A percentile compares a stretch with the other conserved stretches of the same genome.
These are phyloP conservation scores for Apocynum venetum DNA, from an alignment of 257 asterid genomes.

Conservation along the genomic window DNA sequence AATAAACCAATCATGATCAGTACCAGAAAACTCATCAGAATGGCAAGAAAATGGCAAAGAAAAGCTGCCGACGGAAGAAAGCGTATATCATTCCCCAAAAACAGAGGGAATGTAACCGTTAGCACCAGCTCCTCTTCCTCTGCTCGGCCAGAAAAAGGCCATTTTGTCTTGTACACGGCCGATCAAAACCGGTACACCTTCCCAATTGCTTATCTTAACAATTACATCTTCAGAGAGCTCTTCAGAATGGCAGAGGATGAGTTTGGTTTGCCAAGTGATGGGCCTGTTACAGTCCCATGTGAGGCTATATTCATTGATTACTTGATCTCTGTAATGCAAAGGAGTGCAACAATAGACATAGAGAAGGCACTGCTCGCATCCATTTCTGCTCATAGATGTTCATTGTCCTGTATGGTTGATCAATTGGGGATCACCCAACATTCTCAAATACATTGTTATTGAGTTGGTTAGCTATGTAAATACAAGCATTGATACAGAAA, in stretches of 20 bases:
- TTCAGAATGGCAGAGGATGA: conserved; percentile 15
- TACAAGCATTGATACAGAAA: no score
- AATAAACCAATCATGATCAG: conserved; percentile 12
- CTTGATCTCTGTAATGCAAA: background rate
- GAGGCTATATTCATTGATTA: background rate
- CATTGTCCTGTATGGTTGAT: background rate
- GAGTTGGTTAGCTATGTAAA: no score
- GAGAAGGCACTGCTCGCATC: background rate
- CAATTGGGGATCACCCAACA: background rate
- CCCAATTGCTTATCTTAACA: background rate
- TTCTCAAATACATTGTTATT: no score
- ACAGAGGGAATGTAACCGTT: background rate
- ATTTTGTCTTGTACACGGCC: conserved; percentile 4
- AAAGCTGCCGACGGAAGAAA: conserved; percentile 25
- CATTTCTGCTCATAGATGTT: background rate
- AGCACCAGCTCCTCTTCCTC: background rate
- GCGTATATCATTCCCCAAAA: conserved; percentile 10
- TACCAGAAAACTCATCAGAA: conserved; percentile 24
- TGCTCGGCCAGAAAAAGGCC: background rate
- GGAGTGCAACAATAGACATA: background rate
- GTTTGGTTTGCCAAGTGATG: conserved; percentile 14
- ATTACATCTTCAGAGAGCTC: conserved; percentile 9
- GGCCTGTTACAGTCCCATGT: conserved; percentile 8
- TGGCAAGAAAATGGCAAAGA: conserved; percentile 33
- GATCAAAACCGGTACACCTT: background rate